Evolutionary conservation across 2,329 filamentous ascomycete species (phyloP).

Genomic region (Ophiostoma novo-ulmi): DNA sequence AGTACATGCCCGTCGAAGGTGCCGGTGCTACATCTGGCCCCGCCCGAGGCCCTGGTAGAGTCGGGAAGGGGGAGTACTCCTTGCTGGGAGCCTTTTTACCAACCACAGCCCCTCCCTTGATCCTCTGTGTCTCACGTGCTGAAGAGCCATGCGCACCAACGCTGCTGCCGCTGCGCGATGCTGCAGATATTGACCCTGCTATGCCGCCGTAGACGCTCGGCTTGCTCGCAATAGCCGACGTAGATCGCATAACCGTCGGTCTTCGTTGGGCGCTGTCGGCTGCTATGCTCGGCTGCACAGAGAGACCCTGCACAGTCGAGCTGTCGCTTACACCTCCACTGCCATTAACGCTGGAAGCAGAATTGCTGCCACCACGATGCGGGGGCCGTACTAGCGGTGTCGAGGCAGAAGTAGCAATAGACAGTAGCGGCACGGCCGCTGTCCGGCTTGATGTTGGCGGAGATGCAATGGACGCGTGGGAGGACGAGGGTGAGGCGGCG

Average conservation of each 20-base stretch:
- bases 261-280: slow-evolving; percentile 36
- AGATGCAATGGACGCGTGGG: slow-evolving; percentile 3
- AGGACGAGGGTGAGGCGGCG: slow-evolving; percentile 30
- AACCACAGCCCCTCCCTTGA: slow-evolving; percentile 22
- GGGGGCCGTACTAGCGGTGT: slow-evolving; percentile 20
- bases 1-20: slow-evolving; percentile 67
- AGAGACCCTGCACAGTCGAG: slow-evolving; percentile 11
- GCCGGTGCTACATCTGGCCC: slow-evolving; percentile 57
- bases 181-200: background rate
- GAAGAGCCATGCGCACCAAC: background rate
- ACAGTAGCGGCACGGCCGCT: background rate
- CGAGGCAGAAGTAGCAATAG: slow-evolving; percentile 13
- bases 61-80: slow-evolving; percentile 48
- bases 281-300: slow-evolving; percentile 23
- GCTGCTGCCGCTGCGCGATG: background rate
- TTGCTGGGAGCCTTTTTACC: slow-evolving; percentile 26
- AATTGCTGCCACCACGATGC: slow-evolving; percentile 29
- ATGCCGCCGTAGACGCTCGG: slow-evolving; percentile 28
- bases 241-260: slow-evolving; percentile 47
- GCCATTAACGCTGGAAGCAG: slow-evolving; percentile 26
- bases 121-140: slow-evolving; percentile 1
- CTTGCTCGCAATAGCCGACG: slow-evolving; percentile 46
- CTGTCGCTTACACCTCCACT: slow-evolving; percentile 26
- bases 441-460: slow-evolving; percentile 10
- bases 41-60: slow-evolving; percentile 51